Percentiles rank a stretch among this genome's conserved stretches.
These are phyloP conservation scores for Anisodus tanguticus DNA, from an alignment of 257 asterid species.

Conservation along the genomic window DNA sequence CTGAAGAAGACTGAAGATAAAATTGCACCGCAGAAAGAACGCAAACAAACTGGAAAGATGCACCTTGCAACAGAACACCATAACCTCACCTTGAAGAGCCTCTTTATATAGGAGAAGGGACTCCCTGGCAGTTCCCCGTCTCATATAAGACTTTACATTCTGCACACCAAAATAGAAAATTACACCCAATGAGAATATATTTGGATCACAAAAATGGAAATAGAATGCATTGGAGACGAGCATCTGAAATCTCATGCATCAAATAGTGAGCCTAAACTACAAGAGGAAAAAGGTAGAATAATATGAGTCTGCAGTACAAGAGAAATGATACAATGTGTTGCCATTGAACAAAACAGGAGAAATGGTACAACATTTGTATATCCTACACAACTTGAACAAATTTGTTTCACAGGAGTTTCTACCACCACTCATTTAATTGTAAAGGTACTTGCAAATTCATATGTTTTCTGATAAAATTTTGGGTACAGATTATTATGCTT, in stretches of 20 bases:
- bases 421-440: not conserved
- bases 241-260: not conserved
- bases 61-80: constrained; percentile 13
- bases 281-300: not conserved
- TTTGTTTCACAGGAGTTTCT: not conserved
- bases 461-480: not conserved
- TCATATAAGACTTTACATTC: constrained; percentile 82
- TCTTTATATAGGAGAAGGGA: constrained; percentile 66
- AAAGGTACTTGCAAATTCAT: constrained; percentile 16
- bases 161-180: constrained; percentile 40
- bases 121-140: constrained; percentile 83
- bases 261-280: constrained; percentile 21
- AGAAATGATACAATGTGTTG: not conserved
- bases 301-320: not conserved
- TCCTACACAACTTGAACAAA: constrained; percentile 8
- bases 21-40: not conserved
- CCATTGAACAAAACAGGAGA: constrained; percentile 17
- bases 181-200: not conserved
- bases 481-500: not conserved
- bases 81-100: constrained; percentile 81
- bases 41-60: not conserved
- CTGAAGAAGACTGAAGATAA: not conserved
- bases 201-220: not conserved
- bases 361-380: not conserved
- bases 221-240: not conserved